Conservation (phyloP, 345 rosid species). For the Acer negundo region DNA sequence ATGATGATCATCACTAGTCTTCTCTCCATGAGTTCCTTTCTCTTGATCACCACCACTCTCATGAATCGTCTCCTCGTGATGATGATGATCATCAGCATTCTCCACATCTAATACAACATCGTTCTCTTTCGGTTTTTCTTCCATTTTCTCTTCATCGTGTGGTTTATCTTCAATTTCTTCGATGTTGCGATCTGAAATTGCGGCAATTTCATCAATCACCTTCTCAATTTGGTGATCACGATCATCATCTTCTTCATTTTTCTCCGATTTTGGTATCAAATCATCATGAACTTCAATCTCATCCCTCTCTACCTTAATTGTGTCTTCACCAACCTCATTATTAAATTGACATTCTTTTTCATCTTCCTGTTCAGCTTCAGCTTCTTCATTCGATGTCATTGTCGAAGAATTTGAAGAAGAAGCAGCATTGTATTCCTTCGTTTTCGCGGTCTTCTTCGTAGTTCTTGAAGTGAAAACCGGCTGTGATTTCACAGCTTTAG, state of each 20-base stretch:
- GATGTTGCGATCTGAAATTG: neutral
- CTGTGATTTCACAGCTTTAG: constrained; percentile 33
- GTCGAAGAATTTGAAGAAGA: constrained; percentile 12
- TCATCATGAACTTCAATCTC: constrained; percentile 15
- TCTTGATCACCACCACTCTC: constrained; percentile 9
- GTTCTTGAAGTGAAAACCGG: constrained; percentile 19
- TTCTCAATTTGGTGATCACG: constrained; percentile 34
- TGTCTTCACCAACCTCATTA: constrained; percentile 37
- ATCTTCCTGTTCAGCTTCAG: constrained; percentile 28
- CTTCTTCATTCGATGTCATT: constrained; percentile 27
- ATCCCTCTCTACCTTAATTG: constrained; percentile 24
- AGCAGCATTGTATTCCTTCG: constrained; percentile 18
- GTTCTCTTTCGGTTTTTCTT: constrained; percentile 25
- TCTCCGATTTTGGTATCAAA: constrained; percentile 17
- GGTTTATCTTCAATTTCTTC: constrained; percentile 22
- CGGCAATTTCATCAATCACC: constrained; percentile 15
- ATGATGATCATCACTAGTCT: neutral
- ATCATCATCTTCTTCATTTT: constrained; percentile 23
- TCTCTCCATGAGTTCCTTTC: constrained; percentile 17
- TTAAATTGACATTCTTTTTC: constrained; percentile 14
- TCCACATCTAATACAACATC: constrained; percentile 20
- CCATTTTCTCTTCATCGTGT: constrained; percentile 3
- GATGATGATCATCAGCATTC: neutral
- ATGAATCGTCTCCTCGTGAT: neutral
- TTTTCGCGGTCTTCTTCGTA: constrained; percentile 28